phyloP scores from a whole-genome alignment of 306 rosid genomes.

The Dalbergia oliveri region DNA sequence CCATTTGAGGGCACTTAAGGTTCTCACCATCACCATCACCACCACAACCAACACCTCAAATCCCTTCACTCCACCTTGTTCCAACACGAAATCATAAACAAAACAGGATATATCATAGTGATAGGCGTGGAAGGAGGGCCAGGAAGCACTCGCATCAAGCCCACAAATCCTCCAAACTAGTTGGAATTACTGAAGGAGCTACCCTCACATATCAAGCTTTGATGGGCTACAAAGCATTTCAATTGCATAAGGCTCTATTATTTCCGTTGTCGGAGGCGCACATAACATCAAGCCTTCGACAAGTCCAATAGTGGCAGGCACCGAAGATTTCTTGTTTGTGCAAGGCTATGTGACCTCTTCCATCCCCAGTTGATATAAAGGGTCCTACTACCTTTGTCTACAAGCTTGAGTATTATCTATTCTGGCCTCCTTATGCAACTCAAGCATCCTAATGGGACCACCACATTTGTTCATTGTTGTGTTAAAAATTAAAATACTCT shows the following conservation, averaged over 20 bases:
- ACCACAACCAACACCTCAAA: slow-evolving; percentile 46
- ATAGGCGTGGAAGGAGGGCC: no score
- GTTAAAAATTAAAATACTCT: no score
- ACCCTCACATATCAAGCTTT: slow-evolving; percentile 62
- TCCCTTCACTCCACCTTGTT: slow-evolving; percentile 72
- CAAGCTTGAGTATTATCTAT: slow-evolving; percentile 73
- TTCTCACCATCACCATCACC: slow-evolving; percentile 16
- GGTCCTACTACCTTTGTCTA: slow-evolving; percentile 57
- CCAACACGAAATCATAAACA: slow-evolving; percentile 79
- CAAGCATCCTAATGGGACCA: slow-evolving; percentile 35
- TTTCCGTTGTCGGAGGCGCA: slow-evolving; percentile 71
- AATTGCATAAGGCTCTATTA: slow-evolving; percentile 69
- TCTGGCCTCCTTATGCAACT: slow-evolving; percentile 86
- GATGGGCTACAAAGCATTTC: slow-evolving; percentile 75
- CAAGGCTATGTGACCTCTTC: slow-evolving; percentile 71
- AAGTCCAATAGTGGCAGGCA: slow-evolving; percentile 80
- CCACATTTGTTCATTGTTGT: no score
- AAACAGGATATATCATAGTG: slow-evolving; percentile 41
- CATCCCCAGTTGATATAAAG: slow-evolving; percentile 57
- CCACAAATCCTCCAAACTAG: background rate
- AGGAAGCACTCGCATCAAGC: no score
- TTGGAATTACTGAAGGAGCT: slow-evolving; percentile 73
- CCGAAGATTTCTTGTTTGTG: slow-evolving; percentile 76
- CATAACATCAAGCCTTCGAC: slow-evolving; percentile 58
- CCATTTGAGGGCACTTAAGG: slow-evolving; percentile 34